Base-by-base conservation (phyloP, 1,284 basidiomycete species). In the Apiotrichum veenhuisii region DNA sequence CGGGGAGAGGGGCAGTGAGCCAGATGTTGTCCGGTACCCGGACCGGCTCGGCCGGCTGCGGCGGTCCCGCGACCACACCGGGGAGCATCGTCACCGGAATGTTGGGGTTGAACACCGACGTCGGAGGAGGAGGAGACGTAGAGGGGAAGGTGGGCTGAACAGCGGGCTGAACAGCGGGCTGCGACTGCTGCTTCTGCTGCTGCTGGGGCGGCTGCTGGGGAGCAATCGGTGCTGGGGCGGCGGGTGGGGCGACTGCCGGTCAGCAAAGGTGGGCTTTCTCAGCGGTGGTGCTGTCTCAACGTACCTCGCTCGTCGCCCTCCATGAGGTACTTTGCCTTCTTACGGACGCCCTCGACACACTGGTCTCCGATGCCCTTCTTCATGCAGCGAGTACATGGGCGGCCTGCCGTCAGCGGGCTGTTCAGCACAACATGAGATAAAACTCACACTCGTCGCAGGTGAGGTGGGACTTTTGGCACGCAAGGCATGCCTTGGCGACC, bases 271-370 rank as follows among this genome's bases (percentile, higher is more conserved):
- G 22, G 34, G 14, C 37, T 17, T n/a, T 41, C n/a, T n/a, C n/a
- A n/a, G n/a, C n/a, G n/a, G n/a, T n/a, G n/a, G n/a, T n/a, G n/a
- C n/a, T n/a, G n/a, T n/a, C n/a, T n/a, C n/a, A 4, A 41, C 38
- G 14, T 71, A 91, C 91, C 87, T 56, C 92, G 84, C 74, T 96
- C 92, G 45, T 90, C 88, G 48, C 93, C 91, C 73, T 95, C 91
- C 62, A 93, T 80, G 18, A 96, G 83, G 76, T 98, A 98, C 74
- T 98, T 98, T 25, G 95, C 95, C 78, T 97, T 97, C 80, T 98
- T 98, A 64, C 95, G 84, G 64, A 91, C 88, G 0, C 95, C 95
- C 72, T 98, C 95, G 38, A 87, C 87, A 72, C 95, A 98, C 59
- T 86, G 87, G 57, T 86, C 84, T 8, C 86, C 87, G 67, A 95